Conservation (phyloP, 106 monocot genomes). For the Phalaenopsis equestris region DNA sequence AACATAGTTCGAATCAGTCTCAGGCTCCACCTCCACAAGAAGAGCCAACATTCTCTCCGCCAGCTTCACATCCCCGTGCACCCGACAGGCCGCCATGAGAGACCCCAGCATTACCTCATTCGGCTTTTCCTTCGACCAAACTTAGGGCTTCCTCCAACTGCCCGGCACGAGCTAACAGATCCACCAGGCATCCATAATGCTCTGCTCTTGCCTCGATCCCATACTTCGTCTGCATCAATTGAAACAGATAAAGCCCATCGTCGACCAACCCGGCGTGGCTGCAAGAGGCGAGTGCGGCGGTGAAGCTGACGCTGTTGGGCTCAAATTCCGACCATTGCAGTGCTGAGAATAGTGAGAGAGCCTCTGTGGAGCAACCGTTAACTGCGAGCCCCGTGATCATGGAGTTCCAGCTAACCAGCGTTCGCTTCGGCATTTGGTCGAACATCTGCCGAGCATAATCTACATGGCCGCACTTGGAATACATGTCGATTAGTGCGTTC, state of each 20-base stretch:
- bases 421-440: slow-evolving; percentile 13
- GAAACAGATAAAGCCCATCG: slow-evolving; percentile 28
- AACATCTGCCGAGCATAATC: slow-evolving; percentile 29
- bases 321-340: slow-evolving; percentile 24
- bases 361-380: slow-evolving; percentile 25
- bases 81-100: slow-evolving; percentile 47
- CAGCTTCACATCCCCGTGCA: slow-evolving; percentile 28
- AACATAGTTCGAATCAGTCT: slow-evolving; percentile 38
- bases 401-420: slow-evolving; percentile 40
- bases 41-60: slow-evolving; percentile 43
- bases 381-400: slow-evolving; percentile 38
- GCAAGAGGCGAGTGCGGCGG: slow-evolving; percentile 37
- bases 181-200: slow-evolving; percentile 56
- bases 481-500: slow-evolving; percentile 50
- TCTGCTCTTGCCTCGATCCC: slow-evolving; percentile 15
- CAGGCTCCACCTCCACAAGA: slow-evolving; percentile 39
- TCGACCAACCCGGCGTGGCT: slow-evolving; percentile 38
- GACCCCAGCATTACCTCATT: slow-evolving; percentile 52
- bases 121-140: slow-evolving; percentile 27
- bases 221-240: slow-evolving; percentile 16
- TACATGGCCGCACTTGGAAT: slow-evolving; percentile 38
- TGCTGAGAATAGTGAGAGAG: slow-evolving; percentile 19
- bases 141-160: slow-evolving; percentile 40
- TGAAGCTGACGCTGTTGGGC: slow-evolving; percentile 32
- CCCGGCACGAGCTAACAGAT: slow-evolving; percentile 33